Base-by-base conservation (phyloP, 2,329 filamentous ascomycete genomes). In the Paecilomyces fulvus region DNA sequence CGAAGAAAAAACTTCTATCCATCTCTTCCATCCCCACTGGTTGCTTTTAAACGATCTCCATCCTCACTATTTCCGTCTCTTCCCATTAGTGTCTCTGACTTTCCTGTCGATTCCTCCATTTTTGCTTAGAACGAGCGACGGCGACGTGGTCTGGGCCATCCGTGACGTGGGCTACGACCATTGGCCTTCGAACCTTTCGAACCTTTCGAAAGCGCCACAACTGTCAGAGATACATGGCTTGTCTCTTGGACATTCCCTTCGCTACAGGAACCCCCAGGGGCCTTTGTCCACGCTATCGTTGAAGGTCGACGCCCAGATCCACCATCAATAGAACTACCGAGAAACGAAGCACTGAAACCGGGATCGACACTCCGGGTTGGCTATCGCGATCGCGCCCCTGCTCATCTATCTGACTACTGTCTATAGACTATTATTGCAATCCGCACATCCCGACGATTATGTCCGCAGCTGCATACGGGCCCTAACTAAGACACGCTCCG, bases 81-180 rank as follows among this genome's bases (percentile, higher is more conserved):
- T 17, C 9, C 37, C 17, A 5, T 17, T n/a, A 3, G 3, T 6
- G 4, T 43, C 5, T 20, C 6, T 43, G n/a, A n/a, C 17, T 43
- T 43, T 12, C 17, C 37, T 6, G 14, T 43, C 5, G 5, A 17
- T 43, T 43, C n/a, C 37, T 43, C 33, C 17, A 17, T 7, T 43
- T 43, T 17, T 17, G 7, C 37, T 20, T 17, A 43, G 33, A 49
- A 49, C 48, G 48, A 28, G 48, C 48, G 21, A 49, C 48, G 10
- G 48, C 46, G 23, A 49, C 48, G 48, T 28, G 21, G 37, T 25
- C 10, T 23, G 48, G 48, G 37, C 33, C 52, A 33, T 54, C 50
- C 63, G 60, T 67, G 66, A 69, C 66, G 67, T 68, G 66, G 67
- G 61, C 61, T 50, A 54, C 60, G n/a, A 33, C 61, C 58, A 69